Conservation (phyloP, 306 rosid species). For the Begonia peltatifolia region DNA sequence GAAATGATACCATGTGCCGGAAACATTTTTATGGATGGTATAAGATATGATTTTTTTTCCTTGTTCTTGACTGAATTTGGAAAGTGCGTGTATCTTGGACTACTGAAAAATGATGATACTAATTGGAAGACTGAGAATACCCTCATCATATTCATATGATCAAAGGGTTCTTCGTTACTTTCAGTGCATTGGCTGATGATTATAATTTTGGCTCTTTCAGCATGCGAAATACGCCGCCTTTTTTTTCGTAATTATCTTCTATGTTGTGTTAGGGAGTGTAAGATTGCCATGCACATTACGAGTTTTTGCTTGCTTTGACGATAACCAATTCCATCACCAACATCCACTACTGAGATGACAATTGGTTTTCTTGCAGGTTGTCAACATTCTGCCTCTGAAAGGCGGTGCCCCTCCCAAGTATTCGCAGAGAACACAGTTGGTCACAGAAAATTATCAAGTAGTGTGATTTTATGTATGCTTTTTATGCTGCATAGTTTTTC, state of each 20-base stretch:
- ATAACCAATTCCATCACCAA: background rate
- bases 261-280: background rate
- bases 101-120: too few relatives aligned
- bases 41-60: too few relatives aligned
- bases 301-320: background rate
- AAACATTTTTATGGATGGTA: too few relatives aligned
- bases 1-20: too few relatives aligned
- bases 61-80: too few relatives aligned
- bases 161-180: too few relatives aligned
- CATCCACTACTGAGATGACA: background rate
- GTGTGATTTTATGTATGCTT: conserved; percentile 20
- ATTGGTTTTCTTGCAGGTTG: conserved; percentile 24
- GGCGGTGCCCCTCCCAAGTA: conserved; percentile 73
- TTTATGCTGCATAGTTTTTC: background rate
- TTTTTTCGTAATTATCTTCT: background rate
- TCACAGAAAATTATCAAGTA: conserved; percentile 77
- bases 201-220: too few relatives aligned
- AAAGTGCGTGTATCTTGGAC: too few relatives aligned
- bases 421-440: conserved; percentile 79
- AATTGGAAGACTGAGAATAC: too few relatives aligned
- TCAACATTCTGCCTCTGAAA: conserved; percentile 46
- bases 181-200: too few relatives aligned
- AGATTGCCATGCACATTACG: background rate
- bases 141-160: too few relatives aligned
- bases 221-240: background rate